Evolutionary conservation across 208 protist species (phyloP).

Genomic region (Leishmania tropica): DNA sequence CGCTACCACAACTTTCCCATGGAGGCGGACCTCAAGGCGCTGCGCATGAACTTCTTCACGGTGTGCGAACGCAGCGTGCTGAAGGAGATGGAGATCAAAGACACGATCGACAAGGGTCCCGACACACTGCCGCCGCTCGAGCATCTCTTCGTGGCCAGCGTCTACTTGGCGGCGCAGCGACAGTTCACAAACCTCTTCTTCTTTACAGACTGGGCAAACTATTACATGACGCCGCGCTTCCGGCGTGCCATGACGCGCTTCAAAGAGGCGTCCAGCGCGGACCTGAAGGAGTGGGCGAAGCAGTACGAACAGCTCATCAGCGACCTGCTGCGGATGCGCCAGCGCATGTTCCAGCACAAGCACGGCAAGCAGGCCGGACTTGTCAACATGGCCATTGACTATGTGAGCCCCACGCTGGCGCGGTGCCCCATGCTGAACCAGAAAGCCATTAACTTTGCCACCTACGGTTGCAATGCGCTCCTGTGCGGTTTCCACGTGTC

Average conservation of each 20-base stretch:
- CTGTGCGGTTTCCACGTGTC: conserved; percentile 86
- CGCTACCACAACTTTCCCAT: conserved; percentile 92
- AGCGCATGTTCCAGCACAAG: conserved; percentile 88
- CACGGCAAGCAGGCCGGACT: conserved; percentile 63
- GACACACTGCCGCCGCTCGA: conserved; percentile 75
- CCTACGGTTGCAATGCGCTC: conserved; percentile 75
- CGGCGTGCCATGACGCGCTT: conserved; percentile 72
- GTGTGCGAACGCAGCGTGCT: conserved; percentile 77
- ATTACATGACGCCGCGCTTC: conserved; percentile 82
- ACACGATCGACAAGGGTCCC: conserved; percentile 80
- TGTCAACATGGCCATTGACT: conserved; percentile 77
- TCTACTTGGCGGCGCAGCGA: conserved; percentile 75
- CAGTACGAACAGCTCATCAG: conserved; percentile 86
- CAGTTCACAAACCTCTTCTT: conserved; percentile 90
- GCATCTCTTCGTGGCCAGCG: conserved; percentile 82
- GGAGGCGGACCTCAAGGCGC: conserved; percentile 74
- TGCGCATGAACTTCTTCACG: conserved; percentile 91
- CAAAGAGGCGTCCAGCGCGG: conserved; percentile 80
- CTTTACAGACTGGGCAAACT: conserved; percentile 69
- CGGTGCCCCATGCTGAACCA: conserved; percentile 88
- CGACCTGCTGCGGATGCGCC: conserved; percentile 82
- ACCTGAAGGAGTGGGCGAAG: conserved; percentile 89
- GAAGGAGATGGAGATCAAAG: conserved; percentile 92
- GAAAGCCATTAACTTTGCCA: conserved; percentile 90
- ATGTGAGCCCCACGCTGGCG: conserved; percentile 68